A percentile compares a stretch with the other conserved stretches of the same genome.
Evolutionary conservation across 192 early-diverging fungal genomes (phyloP).

Genomic region (Funneliformis mosseae): DNA sequence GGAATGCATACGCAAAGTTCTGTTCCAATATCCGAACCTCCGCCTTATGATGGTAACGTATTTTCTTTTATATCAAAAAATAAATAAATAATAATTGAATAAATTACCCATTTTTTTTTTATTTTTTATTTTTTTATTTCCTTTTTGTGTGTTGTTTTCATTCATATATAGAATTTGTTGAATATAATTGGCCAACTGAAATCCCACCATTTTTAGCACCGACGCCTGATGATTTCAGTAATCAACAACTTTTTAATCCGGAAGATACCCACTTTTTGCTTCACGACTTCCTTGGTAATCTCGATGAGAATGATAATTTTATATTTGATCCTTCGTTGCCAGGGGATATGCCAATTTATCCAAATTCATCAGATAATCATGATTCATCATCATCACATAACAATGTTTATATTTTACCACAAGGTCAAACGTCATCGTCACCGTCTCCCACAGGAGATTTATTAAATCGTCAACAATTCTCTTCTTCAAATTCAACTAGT

Average conservation of each 20-base stretch:
- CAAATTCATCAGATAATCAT: background rate
- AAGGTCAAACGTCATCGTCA: background rate
- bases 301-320: conserved; percentile 26
- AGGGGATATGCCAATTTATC: conserved; percentile 7
- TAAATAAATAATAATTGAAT: background rate
- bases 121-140: background rate
- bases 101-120: background rate
- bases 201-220: background rate
- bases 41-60: conserved; percentile 8
- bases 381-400: background rate
- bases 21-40: background rate
- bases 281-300: conserved; percentile 2
- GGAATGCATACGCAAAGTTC: background rate
- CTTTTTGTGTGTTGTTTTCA: background rate
- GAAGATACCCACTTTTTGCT: conserved; percentile 8
- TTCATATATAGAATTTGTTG: background rate
- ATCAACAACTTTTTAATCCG: conserved; percentile 4
- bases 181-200: background rate
- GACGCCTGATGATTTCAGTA: background rate
- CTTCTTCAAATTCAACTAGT: conserved; percentile 17
- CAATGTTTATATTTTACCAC: background rate
- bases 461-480: background rate
- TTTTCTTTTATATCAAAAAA: background rate
- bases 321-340: conserved; percentile 24
- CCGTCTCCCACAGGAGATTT: background rate